Base-by-base conservation (phyloP, 441 rosid genomes). In the Omphalea diandra region DNA sequence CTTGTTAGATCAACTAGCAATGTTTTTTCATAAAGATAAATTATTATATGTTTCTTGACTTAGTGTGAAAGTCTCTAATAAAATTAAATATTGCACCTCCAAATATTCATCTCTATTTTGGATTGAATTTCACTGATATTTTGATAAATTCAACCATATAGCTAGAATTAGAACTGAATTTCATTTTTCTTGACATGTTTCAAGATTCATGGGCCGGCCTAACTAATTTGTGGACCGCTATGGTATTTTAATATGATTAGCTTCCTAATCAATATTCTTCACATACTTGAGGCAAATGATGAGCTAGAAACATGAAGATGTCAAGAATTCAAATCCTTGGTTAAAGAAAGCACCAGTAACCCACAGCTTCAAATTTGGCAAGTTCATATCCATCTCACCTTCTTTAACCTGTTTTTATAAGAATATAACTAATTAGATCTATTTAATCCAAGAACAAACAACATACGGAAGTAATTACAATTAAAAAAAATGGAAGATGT, bases 331-430 rank as follows among this genome's bases (percentile, higher is more conserved):
- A 68, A 89, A 91, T 70, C 96, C 97, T 80, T 89, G 94, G 83
- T 89, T 89, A 53, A 93, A 68, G 72, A 93, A 86, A 52, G 96
- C 90, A 55, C 85, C 91, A 4, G 88, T 79, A 9, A 93, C 82
- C 96, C 96, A 87, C 11, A 84, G 83, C 89, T 82, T 89, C 80
- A 91, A 69, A 77, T 80, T 89, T 49, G 91, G 83, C 82, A 89
- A 73, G 81, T 86, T 79, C 81, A 83, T 75, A 63, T 71, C 70
- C 76, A 64, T 87, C 56, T 80, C 90, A 20, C 76, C 70, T n/a
- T 84, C 83, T 78, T 77, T 84, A 57, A 81, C 84, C 97, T 90
- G 88, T 24, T 63, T 32, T 1, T 3, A 20, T 9, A n/a, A 27
- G 2, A 55, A 63, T 3, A 68, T 15, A 1, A 63, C 36, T 26